A percentile compares a stretch with the other conserved stretches of the same genome.
Evolutionary conservation across 73 alveolate genomes (phyloP).

Genomic region (Effrenium voratum): DNA sequence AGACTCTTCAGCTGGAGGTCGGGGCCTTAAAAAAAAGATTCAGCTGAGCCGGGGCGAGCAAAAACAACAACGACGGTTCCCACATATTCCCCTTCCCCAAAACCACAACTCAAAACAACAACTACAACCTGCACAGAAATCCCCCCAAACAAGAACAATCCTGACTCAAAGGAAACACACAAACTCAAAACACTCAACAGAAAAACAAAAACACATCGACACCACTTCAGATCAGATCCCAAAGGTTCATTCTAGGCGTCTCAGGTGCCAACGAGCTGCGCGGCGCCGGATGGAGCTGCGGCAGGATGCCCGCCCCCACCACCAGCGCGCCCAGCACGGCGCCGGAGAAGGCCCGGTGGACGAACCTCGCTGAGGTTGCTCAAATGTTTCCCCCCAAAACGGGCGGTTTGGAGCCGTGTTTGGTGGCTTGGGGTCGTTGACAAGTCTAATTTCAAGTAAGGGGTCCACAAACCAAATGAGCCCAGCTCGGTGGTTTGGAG

Average conservation of each 20-base stretch:
- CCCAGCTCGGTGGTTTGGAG: too few relatives aligned
- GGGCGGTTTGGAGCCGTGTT: too few relatives aligned
- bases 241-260: too few relatives aligned
- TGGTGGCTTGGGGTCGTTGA: too few relatives aligned
- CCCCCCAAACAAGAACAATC: not conserved
- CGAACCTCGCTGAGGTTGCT: slow-evolving; percentile 8
- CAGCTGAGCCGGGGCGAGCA: not conserved
- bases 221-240: too few relatives aligned
- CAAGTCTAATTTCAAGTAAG: too few relatives aligned
- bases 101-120: not conserved
- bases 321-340: slow-evolving; percentile 69
- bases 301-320: slow-evolving; percentile 17
- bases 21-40: not conserved
- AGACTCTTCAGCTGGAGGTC: slow-evolving; percentile 29
- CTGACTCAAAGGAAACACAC: not conserved
- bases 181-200: not conserved
- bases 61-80: not conserved
- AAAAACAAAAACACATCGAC: not conserved
- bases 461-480: too few relatives aligned
- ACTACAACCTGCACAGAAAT: not conserved
- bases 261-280: too few relatives aligned
- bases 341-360: slow-evolving; percentile 58
- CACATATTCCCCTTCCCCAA: not conserved
- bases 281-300: slow-evolving; percentile 32
- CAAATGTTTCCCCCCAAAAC: not conserved